Evolutionary conservation across 768 basidiomycete genomes (phyloP), one percentile per base, ranked within the genome.

Genomic region (Fomitopsis serialis): DNA sequence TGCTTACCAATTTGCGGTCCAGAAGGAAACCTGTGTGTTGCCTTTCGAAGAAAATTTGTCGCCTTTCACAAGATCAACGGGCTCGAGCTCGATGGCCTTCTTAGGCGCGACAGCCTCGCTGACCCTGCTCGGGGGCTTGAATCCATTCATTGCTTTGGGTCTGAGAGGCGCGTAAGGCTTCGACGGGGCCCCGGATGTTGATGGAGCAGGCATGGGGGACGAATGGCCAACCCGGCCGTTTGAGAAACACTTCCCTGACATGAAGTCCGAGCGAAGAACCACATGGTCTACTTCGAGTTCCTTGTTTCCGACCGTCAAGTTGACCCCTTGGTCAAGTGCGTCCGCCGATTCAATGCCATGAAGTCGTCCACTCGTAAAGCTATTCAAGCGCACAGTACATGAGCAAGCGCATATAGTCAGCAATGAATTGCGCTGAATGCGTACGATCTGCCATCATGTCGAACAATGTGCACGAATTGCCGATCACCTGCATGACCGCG

Each of bases 1-100:
- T 21, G 54, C 71, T 57, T 51, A 85, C 87, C 88, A 88, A 62
- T 85, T 85, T 15, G 78, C 87, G 10, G 79, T 78, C 87, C 88
- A 90, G 61, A 75, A 78, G 15, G 73, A 73, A 40, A 72, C 65
- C 15, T 17, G n/a, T 2, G 35, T n/a, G 35, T 55, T 53, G 3
- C 23, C 13, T 17, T 47, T 21, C 9, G 37, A 27, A 35, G 12
- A 7, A 8, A 27, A 15, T 4, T 47, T 24, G 32, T 61, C 50
- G 17, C 48, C 21, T 10, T 46, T 17, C 2, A 61, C 37, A 17
- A 65, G 32, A 35, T 42, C 59, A 22, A 79, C 69, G 29, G 78
- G 72, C 51, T 73, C 74, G 12, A 78, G 58, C 17, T 71, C 70
- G 10, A 78, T 63, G 4, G 47, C 64, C 42, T 67, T 71, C 53